Evolutionary conservation across 2,329 filamentous ascomycete species (phyloP), one percentile per base, ranked within the genome.

Genomic region (Phialocephala subalpina): DNA sequence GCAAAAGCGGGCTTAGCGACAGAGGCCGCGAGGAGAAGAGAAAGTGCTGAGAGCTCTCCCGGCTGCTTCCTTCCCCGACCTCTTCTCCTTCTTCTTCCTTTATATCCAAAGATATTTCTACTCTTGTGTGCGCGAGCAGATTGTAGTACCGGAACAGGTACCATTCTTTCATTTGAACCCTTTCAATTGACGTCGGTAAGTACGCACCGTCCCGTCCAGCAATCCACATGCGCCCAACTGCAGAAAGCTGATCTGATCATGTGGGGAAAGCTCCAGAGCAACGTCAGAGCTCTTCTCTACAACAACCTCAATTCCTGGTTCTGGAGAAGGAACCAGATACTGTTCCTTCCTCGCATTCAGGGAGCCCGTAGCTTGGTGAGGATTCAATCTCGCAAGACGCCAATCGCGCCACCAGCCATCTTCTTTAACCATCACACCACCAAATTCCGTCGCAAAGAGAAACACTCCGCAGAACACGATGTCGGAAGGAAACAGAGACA

Each of bases 401-500:
- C 25, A 25, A 27, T 53, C 49, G 49, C 49, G 49, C 49, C 8
- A 11, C 58, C 42, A 47, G 38, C 47, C 49, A 45, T 55, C 64
- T 45, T 42, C 36, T 59, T 49, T 61, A 5, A 18, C 59, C 25
- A 27, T 25, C 52, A 53, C 18, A 60, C 38, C 62, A 63, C 55
- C 35, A 49, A 60, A 35, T 40, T 29, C 49, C 33, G 33, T 27
- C 35, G 40, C 57, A 38, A 33, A 45, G 18, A 53, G 49, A 29
- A 33, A 62, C 53, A 53, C 1, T 47, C 47, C 47, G 35, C 59
- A 29, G 40, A 55, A 61, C 57, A 67, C 35, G 49, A 73, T 73
- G 71, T 63, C 68, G 25, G 65, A 70, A 62, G 64, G 65, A 56
- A 74, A 75, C 59, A 70, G 76, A 71, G 94, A 98, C 82, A 92